Base-by-base conservation (phyloP, 2,329 filamentous ascomycete species). In the Bertia moriformis region DNA sequence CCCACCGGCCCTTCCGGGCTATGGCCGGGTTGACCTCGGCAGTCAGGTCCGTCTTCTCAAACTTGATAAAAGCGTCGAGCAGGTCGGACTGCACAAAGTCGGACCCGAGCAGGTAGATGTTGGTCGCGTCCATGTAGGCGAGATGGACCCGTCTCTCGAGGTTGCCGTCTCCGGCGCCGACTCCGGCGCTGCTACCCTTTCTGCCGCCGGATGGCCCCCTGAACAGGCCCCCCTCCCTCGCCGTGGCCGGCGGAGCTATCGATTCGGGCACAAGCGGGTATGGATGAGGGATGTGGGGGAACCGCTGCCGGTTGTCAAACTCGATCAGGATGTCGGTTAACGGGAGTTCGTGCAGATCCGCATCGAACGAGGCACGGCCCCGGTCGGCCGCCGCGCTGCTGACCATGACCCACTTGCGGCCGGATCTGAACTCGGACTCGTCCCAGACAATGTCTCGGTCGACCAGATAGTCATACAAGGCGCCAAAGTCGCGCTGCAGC, bases 401-500 rank as follows among this genome's bases (percentile, higher is more conserved):
- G 14, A 66, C 62, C 61, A 81, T 75, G 54, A 74, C 69, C 73
- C 75, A 80, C 49, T 79, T 80, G 30, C 74, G 68, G 14, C 69
- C 68, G 3, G 69, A 67, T 1, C 73, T 62, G 37, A 71, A 71
- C 49, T 80, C 75, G 0, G 67, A 69, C 15, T 67, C 67, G 40
- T 79, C 75, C 75, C 78, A 84, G 0, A 69, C 52, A 3, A 82
- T 67, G 37, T 81, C 72, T 4, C 75, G 67, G 51, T 83, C 71
- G 14, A 84, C 78, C 1, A 83, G 59, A 44, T 80, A 82, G 48
- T 83, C 78, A 48, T 84, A 84, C 2, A 84, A 58, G 0, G 73
- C 71, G 2, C 74, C 73, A 47, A 84, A 83, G 45, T 83, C 79
- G 20, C 61, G 62, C 45, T 80, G 74, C n/a, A 84, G 52, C 2